These are phyloP conservation scores for Crithidia expoeki DNA, from an alignment of 208 protist species.

Conservation along the genomic window DNA sequence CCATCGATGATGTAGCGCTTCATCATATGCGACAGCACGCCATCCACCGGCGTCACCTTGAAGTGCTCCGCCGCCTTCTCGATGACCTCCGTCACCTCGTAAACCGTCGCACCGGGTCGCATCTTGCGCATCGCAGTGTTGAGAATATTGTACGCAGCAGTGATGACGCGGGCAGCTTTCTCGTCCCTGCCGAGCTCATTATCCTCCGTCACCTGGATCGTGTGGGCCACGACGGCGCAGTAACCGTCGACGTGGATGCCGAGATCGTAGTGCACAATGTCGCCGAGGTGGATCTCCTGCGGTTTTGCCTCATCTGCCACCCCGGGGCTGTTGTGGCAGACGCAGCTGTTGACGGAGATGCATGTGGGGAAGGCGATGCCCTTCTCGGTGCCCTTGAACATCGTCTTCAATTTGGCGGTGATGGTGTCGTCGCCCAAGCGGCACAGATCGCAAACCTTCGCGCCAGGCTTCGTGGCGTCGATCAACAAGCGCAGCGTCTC, in stretches of 20 bases:
- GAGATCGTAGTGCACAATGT: constrained; percentile 99
- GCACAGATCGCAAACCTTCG: constrained; percentile 86
- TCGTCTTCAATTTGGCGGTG: constrained; percentile 83
- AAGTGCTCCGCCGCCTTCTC: constrained; percentile 95
- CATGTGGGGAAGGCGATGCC: constrained; percentile 99
- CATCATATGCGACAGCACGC: constrained; percentile 98
- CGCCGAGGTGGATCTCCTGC: constrained; percentile 86
- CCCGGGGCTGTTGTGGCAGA: constrained; percentile 98
- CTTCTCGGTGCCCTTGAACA: constrained; percentile 96
- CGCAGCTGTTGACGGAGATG: constrained; percentile 98
- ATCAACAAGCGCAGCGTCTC: constrained; percentile 92
- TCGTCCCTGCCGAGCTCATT: constrained; percentile 83
- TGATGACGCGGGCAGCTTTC: constrained; percentile 93
- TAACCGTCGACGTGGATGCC: constrained; percentile 99
- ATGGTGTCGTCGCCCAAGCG: constrained; percentile 90
- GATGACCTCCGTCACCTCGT: constrained; percentile 95
- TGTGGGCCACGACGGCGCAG: constrained; percentile 96
- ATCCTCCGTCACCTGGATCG: constrained; percentile 92
- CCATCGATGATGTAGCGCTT: constrained; percentile 98
- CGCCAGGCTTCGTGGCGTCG: constrained; percentile 84
- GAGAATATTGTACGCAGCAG: constrained; percentile 94
- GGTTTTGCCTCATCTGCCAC: constrained; percentile 74
- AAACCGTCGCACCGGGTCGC: constrained; percentile 82
- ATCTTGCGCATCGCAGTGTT: constrained; percentile 93
- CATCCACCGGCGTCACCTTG: constrained; percentile 94